Evolutionary conservation across 345 rosid species (phyloP), one percentile per base, ranked within the genome.

Genomic region (Brassica nigra): DNA sequence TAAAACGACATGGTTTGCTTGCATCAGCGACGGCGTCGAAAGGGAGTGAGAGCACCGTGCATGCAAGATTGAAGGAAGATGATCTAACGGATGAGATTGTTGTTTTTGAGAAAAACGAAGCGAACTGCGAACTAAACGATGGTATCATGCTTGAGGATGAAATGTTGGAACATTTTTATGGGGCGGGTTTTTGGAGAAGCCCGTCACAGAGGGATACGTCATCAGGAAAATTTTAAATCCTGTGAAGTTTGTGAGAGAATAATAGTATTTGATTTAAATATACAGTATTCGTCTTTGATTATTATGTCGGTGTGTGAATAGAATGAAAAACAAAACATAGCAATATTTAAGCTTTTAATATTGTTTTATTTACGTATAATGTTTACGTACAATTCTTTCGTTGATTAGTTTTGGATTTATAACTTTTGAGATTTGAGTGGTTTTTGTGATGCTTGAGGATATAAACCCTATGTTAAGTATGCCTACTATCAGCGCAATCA

Each of bases 171-270:
- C 86, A 71, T 5, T 87, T 87, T 28, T 79, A 81, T 28, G 82
- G 84, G 14, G 71, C 87, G 12, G 90, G 88, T 11, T 87, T 87
- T 66, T 86, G 90, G 88, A 83, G 88, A 75, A 87, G 90, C 67
- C 86, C 87, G 10, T 87, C 90, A 1, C 85, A 87, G 62, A 80
- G 71, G 49, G 87, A 77, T 63, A 62, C 65, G 44, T 70, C 79
- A 68, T 27, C 67, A 1, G 68, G 27, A 68, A 58, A 58, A 27
- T 3, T 73, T n/a, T 73, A 28, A 73, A 28, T 14, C 5, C n/a
- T 73, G 23, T 59, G 36, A 9, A 10, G 5, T 54, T 59, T 44
- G 49, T 64, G 62, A 6, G 28, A 49, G 14, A 47, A 64, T 30
- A 30, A 52, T 65, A 74, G 36, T 74, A 74, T 31, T 62, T 74